Base-by-base conservation (phyloP, 169 alveolate species). In the Plasmodium sp. region DNA sequence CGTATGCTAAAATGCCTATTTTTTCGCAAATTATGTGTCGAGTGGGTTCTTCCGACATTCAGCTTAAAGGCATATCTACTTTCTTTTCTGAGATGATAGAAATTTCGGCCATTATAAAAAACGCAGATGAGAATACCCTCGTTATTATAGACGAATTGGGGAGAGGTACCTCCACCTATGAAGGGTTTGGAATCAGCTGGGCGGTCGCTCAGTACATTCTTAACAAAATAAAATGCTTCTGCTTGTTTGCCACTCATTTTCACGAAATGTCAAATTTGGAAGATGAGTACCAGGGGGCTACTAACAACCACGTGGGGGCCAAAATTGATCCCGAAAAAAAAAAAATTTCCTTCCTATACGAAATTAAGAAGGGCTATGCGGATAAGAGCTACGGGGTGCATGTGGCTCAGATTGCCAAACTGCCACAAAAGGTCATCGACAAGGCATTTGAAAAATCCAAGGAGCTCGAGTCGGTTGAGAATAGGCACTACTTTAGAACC, bases 241-340 rank as follows among this genome's bases (percentile, higher is more conserved):
- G 99, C 54, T 96, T 99, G 33, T 99, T 99, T 95, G 99, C 99
- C 5, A 99, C 99, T 14, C 99, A 99, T 93, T 99, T 99, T 95
- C 99, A 98, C 93, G 99, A 99, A 94, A 97, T 99, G 98, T 98
- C 99, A 2, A 95, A 96, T n/a, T 94, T 99, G 58, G 92, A 92
- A 54, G 85, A 81, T 3, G 98, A 98, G 92, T 97, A 98, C 43
- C 92, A 96, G 84, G 97, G 99, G 92, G 95, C 96, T 18, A 97
- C 97, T n/a, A 95, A 96, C 93, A 97, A 98, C 77, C 98, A 98
- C 81, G 96, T 97, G 75, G 98, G 84, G 27, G 95, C 95, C 22
- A 94, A 95, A 82, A 93, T 96, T 45, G 95, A 95, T 56, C 71
- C 91, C 22, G 95, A 92, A 27, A 86, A 39, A 92, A 94, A 84